Evolutionary conservation across 768 basidiomycete species (phyloP), one percentile per base, ranked within the genome.

Genomic region (Harrya chromipes): DNA sequence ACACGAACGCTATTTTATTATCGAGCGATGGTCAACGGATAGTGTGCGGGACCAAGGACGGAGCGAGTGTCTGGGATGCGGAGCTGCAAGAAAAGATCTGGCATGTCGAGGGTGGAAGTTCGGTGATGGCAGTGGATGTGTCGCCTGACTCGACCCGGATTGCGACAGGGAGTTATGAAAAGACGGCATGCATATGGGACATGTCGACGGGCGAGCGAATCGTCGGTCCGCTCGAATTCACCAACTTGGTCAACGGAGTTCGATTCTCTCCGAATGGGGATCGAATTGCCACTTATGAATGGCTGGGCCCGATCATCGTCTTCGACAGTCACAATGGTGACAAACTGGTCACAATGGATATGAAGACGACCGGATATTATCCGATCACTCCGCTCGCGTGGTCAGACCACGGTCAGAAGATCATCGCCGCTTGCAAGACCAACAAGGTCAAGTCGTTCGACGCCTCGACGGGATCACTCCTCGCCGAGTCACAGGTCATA

Each of bases 141-240:
- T 27, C 26, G 26, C 26, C 26, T 4, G 43, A 52, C 21, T 46
- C 53, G 13, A 42, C 40, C 36, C 27, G 23, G 41, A 43, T 53
- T 7, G 40, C 36, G 13, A 53, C 45, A 20, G 44, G 50, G 12
- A 35, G 26, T 2, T 12, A 4, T 3, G 21, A 27, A 6, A 6
- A 14, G 10, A 31, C 31, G 13, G 40, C 33, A 13, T 34, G 10
- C 35, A 4, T 54, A 7, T 53, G 44, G 50, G 12, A 12, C 14
- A 39, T 54, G 14, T 0, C 10, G n/a, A 41, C 50, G 2, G 45
- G 41, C 1, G 19, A 43, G 21, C 13, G 51, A n/a, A 13, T 47
- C 0, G n/a, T 47, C 11, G 50, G 41, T 6, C 53, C 53, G 1
- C 23, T 54, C 34, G 19, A 26, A 31, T 39, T 51, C 4, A 37